Conservation (phyloP, 306 rosid species). For the Clitoria ternatea region DNA sequence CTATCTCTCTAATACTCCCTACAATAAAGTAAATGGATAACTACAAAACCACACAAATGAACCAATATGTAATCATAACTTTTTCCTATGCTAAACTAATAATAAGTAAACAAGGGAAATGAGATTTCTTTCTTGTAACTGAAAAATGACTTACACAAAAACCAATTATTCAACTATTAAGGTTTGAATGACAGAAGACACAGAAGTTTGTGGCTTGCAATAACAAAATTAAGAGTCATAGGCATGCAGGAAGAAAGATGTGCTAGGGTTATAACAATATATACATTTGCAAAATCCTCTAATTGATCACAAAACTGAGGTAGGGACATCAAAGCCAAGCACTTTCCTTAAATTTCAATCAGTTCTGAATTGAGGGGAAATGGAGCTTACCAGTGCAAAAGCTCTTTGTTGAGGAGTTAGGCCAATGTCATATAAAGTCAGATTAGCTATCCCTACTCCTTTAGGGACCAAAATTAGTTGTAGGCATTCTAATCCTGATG, state of each 20-base stretch:
- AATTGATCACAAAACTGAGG: not conserved
- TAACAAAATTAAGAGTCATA: constrained; percentile 3
- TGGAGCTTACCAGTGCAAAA: constrained; percentile 66
- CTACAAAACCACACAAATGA: not conserved
- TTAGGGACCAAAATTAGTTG: constrained; percentile 68
- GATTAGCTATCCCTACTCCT: constrained; percentile 74
- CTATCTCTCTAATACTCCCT: no score
- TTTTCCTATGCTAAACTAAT: not conserved
- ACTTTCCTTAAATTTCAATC: constrained; percentile 16
- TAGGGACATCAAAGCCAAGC: constrained; percentile 8
- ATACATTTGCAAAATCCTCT: constrained; percentile 2
- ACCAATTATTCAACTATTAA: not conserved
- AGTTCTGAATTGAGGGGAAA: constrained; percentile 10
- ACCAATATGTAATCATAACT: not conserved
- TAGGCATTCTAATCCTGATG: constrained; percentile 56
- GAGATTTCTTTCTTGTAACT: not conserved
- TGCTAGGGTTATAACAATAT: not conserved
- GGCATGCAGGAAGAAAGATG: not conserved
- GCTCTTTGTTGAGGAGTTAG: constrained; percentile 68
- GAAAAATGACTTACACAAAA: not conserved
- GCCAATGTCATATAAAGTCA: constrained; percentile 75
- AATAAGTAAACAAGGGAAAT: not conserved
- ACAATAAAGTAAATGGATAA: not conserved
- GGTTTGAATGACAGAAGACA: not conserved
- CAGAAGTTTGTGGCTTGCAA: not conserved